Evolutionary conservation across 805 yeast genomes (phyloP).

Genomic region (Nakazawaea siamensis): DNA sequence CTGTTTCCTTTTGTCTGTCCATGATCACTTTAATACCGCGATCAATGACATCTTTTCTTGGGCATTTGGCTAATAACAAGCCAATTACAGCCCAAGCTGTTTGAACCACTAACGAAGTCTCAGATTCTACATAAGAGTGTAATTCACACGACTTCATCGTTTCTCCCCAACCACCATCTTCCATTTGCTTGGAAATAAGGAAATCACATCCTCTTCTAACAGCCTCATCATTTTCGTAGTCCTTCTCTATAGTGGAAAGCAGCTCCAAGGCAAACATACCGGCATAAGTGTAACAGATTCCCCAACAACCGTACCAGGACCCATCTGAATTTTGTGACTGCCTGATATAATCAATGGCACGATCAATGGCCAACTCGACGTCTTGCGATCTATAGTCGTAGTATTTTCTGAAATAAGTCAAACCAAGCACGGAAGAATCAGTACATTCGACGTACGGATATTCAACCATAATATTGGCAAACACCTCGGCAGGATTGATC

Average conservation of each 20-base stretch:
- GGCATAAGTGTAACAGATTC: conserved; percentile 91
- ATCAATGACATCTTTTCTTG: conserved; percentile 52
- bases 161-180: conserved; percentile 98
- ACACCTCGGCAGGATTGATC: conserved; percentile 94
- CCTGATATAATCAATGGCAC: conserved; percentile 68
- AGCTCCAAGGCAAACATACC: conserved; percentile 98
- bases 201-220: conserved; percentile 83
- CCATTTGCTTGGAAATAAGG: conserved; percentile 61
- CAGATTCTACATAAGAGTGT: conserved; percentile 59
- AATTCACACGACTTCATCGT: conserved; percentile 86
- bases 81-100: conserved; percentile 92
- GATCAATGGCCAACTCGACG: conserved; percentile 58
- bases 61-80: conserved; percentile 72
- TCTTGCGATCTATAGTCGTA: conserved; percentile 60
- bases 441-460: conserved; percentile 98
- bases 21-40: conserved; percentile 58
- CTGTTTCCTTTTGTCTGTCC: conserved; percentile 58
- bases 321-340: conserved; percentile 72
- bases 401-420: conserved; percentile 65
- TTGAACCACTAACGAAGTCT: conserved; percentile 68
- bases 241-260: conserved; percentile 56
- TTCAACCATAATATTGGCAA: conserved; percentile 97
- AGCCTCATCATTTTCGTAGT: conserved; percentile 49
- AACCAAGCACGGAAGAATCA: conserved; percentile 87
- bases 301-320: conserved; percentile 99